phyloP scores from a whole-genome alignment of 2,329 filamentous ascomycete species.

The Mycosphaerella sp. region DNA sequence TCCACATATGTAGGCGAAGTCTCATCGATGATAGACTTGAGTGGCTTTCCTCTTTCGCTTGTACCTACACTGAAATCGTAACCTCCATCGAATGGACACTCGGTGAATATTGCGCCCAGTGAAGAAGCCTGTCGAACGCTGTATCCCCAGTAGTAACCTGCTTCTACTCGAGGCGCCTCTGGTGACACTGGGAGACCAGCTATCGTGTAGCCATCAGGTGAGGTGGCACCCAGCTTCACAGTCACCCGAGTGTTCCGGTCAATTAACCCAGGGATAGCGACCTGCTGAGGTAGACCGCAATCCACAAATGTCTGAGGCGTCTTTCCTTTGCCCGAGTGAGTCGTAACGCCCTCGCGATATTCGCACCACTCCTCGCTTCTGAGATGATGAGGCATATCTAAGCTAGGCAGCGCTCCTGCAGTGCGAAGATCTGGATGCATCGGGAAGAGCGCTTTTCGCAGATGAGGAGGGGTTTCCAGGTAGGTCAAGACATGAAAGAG shows the following conservation, averaged over 20 bases:
- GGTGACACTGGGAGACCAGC: conserved; percentile 50
- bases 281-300: conserved; percentile 45
- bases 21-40: conserved; percentile 32
- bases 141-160: conserved; percentile 85
- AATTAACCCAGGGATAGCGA: conserved; percentile 54
- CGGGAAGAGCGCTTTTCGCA: conserved; percentile 68
- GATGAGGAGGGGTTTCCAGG: conserved; percentile 76
- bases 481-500: conserved; percentile 72
- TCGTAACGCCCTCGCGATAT: conserved; percentile 71
- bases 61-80: conserved; percentile 82
- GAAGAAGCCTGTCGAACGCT: conserved; percentile 59
- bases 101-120: conserved; percentile 69
- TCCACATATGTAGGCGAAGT: conserved; percentile 42
- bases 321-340: conserved; percentile 41
- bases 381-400: conserved; percentile 82
- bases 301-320: conserved; percentile 40
- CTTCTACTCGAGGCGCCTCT: conserved; percentile 62
- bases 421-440: conserved; percentile 70
- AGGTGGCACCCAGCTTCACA: conserved; percentile 53
- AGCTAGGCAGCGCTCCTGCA: conserved; percentile 65
- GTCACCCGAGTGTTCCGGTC: conserved; percentile 69
- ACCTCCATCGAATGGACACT: conserved; percentile 65
- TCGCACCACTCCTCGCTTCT: conserved; percentile 69
- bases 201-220: conserved; percentile 18
- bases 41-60: conserved; percentile 61